Evolutionary conservation across 257 asterid genomes (phyloP), one percentile per base, ranked within the genome.

Genomic region (Ocimum tenuiflorum): DNA sequence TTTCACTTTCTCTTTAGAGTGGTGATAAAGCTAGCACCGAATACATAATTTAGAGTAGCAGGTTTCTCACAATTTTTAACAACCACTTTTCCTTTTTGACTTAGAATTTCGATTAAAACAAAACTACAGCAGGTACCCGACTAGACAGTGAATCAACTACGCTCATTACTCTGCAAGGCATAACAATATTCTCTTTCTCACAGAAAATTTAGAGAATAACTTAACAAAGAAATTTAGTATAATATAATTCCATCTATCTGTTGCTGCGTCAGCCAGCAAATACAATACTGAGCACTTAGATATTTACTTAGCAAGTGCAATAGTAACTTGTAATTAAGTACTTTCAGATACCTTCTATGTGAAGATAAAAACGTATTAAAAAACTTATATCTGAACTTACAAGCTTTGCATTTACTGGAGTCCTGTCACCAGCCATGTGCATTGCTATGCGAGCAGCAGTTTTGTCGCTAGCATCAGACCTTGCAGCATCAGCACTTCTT

Each of bases 351-450:
- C 23, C 42, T 47, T 39, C 41, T 24, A 65, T 22, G 46, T 29
- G 55, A 72, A 60, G 62, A 60, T 18, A 29, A 35, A 65, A 20
- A 52, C 13, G 23, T 11, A 9, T 31, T 36, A 33, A 23, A 63
- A 47, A n/a, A 33, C 7, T 50, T 24, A 27, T 1, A 68, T 59
- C 14, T 0, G 19, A 73, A 84, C 94, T 84, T 39, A 92, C 99
- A 94, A 86, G 67, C 78, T 94, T 94, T 10, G 96, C 95, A 78
- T 94, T 94, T 39, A 90, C 89, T 24, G 92, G 96, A 18, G 82
- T 67, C 87, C 97, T 88, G 60, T 94, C 97, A 68, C 99, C 97
- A 18, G 96, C 97, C 89, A 72, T 88, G 82, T 94, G 97, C 95
- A 90, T 81, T 35, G 99, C 96, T 74, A 94, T 86, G 36, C 99